A percentile compares a stretch with the other conserved stretches of the same genome.
Evolutionary conservation across 106 monocot species (phyloP).

Genomic region (Platanthera guangdongensis): DNA sequence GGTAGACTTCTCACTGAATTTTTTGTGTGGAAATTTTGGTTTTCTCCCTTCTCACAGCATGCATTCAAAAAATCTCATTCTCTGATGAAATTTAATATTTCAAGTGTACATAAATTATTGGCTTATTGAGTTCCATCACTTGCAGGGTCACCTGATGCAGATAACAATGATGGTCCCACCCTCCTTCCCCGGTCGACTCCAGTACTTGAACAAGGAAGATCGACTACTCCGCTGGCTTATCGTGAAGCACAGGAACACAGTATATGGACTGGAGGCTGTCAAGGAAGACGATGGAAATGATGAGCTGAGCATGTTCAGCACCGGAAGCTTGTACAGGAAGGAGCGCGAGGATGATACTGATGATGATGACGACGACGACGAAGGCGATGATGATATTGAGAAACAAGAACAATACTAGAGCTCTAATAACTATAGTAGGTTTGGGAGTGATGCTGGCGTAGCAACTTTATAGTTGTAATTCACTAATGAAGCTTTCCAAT

Average conservation of each 20-base stretch:
- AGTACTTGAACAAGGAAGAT: slow-evolving; percentile 78
- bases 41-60: too few relatives aligned
- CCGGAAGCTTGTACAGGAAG: slow-evolving; percentile 7
- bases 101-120: not conserved
- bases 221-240: slow-evolving; percentile 71
- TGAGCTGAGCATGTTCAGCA: slow-evolving; percentile 24
- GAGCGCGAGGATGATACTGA: slow-evolving; percentile 20
- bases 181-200: slow-evolving; percentile 54
- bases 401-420: slow-evolving; percentile 12
- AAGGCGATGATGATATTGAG: slow-evolving; percentile 4
- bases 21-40: too few relatives aligned
- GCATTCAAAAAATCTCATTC: too few relatives aligned
- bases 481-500: too few relatives aligned
- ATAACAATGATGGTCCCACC: slow-evolving; percentile 91
- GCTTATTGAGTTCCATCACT: not conserved
- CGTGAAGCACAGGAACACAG: slow-evolving; percentile 68
- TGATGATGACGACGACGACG: slow-evolving; percentile 33
- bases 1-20: too few relatives aligned
- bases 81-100: not conserved
- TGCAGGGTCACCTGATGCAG: slow-evolving; percentile 78
- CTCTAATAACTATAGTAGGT: not conserved
- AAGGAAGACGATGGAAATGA: slow-evolving; percentile 45
- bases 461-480: too few relatives aligned
- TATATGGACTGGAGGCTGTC: slow-evolving; percentile 50
- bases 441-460: too few relatives aligned